A percentile compares a stretch with the other conserved stretches of the same genome.
Evolutionary conservation across 768 basidiomycete species (phyloP).

Genomic region (Auricularia cornea): DNA sequence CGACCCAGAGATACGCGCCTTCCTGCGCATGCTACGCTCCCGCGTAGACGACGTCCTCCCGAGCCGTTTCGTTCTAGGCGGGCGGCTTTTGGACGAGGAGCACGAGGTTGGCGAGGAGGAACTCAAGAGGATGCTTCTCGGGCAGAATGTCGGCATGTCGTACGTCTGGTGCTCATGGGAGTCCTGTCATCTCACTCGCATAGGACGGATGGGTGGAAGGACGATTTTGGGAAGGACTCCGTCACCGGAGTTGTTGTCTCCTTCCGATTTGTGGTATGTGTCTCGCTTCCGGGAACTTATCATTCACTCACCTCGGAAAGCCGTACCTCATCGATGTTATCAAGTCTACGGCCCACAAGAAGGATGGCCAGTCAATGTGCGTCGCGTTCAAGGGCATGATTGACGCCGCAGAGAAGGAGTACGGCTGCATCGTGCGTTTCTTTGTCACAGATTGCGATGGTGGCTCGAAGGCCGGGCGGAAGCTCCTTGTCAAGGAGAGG

Average conservation of each 20-base stretch:
- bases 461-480: neutral
- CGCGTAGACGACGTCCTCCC: neutral
- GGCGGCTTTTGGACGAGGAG: neutral
- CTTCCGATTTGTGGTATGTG: neutral
- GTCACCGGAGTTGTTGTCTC: neutral
- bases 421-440: neutral
- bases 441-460: neutral
- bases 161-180: neutral
- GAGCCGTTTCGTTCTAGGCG: neutral
- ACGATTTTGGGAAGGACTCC: neutral
- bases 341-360: neutral
- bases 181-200: neutral
- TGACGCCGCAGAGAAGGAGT: neutral
- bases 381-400: neutral
- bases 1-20: neutral
- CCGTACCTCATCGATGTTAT: neutral
- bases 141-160: neutral
- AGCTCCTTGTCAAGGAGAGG: neutral
- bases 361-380: neutral
- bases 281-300: too few relatives aligned
- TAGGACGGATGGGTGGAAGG: neutral
- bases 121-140: neutral
- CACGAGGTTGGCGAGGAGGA: neutral
- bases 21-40: neutral
- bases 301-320: too few relatives aligned